Base-by-base conservation (phyloP, 1,139 yeast genomes). In the Yamadazyma siamensis region DNA sequence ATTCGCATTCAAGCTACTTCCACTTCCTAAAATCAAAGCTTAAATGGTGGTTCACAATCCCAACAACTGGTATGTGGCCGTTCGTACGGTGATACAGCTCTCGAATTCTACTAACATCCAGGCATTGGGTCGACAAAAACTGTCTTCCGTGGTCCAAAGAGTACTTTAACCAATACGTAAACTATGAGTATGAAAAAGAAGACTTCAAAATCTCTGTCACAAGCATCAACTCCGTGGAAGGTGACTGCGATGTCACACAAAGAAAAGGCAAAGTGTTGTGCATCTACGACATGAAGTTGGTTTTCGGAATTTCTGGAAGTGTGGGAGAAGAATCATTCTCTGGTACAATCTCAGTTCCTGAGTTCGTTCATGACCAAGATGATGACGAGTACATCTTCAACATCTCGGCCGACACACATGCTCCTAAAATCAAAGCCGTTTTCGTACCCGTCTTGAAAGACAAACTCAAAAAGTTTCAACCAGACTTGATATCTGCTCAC, bases 91-190 rank as follows among this genome's bases (percentile, higher is more conserved):
- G 15, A 4, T 9, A 19, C 10, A 13, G 15, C 14, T 6, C 6
- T n/a, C n/a, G n/a, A 15, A 8, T 5, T 19, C 15, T 34, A 43
- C 56, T 54, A 50, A 52, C 61, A 12, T 10, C 7, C 31, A 71
- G 80, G 94, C 91, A 83, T 63, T 83, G 94, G 91, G 80, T 83
- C 25, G 87, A 82, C 50, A 81, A 77, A 51, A 81, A 82, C 62
- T 81, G 89, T 46, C 67, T 82, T 32, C 80, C 85, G 34, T 83
- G 91, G 91, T 72, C 86, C 13, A 75, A 75, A 48, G 59, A 60
- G 9, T 82, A 81, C 50, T 65, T 83, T 39, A 57, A 66, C 23
- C 54, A 61, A 20, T 61, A 68, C 17, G 44, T 60, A 8, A 50
- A 61, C 32, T 56, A 73, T 21, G 39, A 54, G 16, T 49, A 56